Conservation (phyloP, 106 monocot species). For the Amphibolis antarctica region DNA sequence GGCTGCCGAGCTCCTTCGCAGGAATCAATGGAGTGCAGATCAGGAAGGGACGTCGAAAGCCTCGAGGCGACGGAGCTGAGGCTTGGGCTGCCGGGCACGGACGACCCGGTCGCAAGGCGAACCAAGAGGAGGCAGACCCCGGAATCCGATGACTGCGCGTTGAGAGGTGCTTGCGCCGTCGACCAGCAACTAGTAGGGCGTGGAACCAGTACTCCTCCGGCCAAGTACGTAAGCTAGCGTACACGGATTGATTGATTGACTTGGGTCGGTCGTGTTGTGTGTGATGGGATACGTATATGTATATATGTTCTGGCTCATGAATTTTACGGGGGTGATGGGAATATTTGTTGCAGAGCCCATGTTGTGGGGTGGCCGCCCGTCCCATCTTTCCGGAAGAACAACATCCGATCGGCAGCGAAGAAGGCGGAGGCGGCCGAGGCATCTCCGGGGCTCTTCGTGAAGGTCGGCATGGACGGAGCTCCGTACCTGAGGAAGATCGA, state of each 20-base stretch:
- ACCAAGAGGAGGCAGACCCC: conserved; percentile 18
- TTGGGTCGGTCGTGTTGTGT: background rate
- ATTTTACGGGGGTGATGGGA: too few relatives aligned
- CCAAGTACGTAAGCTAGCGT: too few relatives aligned
- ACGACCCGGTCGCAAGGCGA: background rate
- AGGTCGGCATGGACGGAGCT: conserved; percentile 96
- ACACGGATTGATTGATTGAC: too few relatives aligned
- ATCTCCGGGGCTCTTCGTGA: conserved; percentile 39
- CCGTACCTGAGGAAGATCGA: conserved; percentile 88
- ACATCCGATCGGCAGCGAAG: conserved; percentile 12
- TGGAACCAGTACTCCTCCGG: background rate
- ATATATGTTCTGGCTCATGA: too few relatives aligned
- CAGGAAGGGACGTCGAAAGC: conserved; percentile 15
- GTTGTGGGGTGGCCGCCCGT: conserved; percentile 93
- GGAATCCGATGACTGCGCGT: background rate
- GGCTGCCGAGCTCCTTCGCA: background rate
- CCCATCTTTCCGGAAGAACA: conserved; percentile 40
- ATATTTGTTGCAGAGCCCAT: conserved; percentile 43
- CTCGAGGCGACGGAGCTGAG: conserved; percentile 68
- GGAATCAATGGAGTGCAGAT: background rate
- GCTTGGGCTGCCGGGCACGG: conserved; percentile 55
- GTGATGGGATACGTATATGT: background rate
- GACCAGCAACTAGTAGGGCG: background rate
- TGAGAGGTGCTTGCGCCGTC: background rate
- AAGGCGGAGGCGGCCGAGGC: conserved; percentile 15